phyloP scores from a whole-genome alignment of 306 rosid genomes.

The Prunus padus region DNA sequence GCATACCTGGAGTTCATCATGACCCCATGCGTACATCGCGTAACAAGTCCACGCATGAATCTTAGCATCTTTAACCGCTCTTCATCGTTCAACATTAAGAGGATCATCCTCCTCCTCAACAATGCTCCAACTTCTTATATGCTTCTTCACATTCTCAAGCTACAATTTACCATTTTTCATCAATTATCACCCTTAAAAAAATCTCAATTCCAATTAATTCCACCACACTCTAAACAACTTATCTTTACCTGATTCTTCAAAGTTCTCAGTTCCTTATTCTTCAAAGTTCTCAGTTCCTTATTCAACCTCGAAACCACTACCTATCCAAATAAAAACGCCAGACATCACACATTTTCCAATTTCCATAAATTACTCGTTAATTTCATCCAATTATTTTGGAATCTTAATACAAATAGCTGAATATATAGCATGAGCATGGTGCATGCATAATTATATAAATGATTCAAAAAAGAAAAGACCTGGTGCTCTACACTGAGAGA shows the following conservation, averaged over 20 bases:
- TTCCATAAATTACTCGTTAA: background rate
- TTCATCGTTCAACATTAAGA: constrained; percentile 37
- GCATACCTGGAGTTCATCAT: constrained; percentile 61
- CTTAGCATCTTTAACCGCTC: constrained; percentile 52
- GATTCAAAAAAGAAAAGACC: constrained; percentile 2
- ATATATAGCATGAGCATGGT: background rate
- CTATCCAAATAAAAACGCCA: constrained; percentile 20
- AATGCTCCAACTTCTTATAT: constrained; percentile 18
- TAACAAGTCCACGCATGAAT: constrained; percentile 59
- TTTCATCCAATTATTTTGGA: background rate
- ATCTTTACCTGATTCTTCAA: constrained; percentile 27
- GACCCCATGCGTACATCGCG: constrained; percentile 72
- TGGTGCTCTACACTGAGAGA: constrained; percentile 29
- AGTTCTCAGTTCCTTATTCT: too few species aligned
- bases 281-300: constrained; percentile 39
- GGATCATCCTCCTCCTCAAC: constrained; percentile 36
- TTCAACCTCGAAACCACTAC: constrained; percentile 40
- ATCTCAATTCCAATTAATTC: background rate
- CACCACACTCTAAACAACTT: constrained; percentile 1
- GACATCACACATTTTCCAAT: background rate
- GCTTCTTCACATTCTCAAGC: constrained; percentile 32
- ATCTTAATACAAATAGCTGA: background rate
- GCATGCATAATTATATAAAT: background rate
- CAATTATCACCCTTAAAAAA: background rate
- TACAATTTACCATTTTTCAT: constrained; percentile 17